Evolutionary conservation across 139 green algal genomes (phyloP).

Genomic region (Pleodorina starrii): DNA sequence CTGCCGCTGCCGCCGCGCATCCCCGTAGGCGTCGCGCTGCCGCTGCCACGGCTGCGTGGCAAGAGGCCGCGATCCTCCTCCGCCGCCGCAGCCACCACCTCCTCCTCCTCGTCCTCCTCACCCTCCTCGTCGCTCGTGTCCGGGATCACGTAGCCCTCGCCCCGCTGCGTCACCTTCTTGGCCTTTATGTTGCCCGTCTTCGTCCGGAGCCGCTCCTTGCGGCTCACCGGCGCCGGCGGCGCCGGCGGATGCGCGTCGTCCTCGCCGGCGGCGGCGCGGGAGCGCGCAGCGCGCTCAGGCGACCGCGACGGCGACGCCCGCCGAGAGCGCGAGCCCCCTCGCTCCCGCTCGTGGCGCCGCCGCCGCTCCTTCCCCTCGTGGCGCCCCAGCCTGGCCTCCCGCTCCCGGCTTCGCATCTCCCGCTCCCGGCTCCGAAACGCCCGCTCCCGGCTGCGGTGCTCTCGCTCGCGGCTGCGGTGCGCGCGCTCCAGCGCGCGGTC

Average conservation of each 20-base stretch:
- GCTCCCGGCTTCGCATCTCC: constrained; percentile 36
- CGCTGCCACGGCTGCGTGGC: neutral
- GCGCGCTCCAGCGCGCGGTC: neutral
- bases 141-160: constrained; percentile 1
- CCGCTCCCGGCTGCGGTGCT: constrained; percentile 23
- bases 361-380: neutral
- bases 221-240: neutral
- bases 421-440: constrained; percentile 33
- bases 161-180: constrained; percentile 33
- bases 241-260: too few species aligned
- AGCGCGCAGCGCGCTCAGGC: too few species aligned
- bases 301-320: too few species aligned
- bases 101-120: too few species aligned
- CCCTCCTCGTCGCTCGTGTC: constrained; percentile 29
- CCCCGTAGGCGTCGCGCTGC: too few species aligned
- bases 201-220: constrained; percentile 30
- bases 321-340: too few species aligned
- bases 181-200: constrained; percentile 44
- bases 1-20: neutral
- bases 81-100: too few species aligned
- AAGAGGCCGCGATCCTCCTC: neutral
- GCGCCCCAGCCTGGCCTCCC: constrained; percentile 2
- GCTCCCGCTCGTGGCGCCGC: neutral
- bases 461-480: constrained; percentile 31
- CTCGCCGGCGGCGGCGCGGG: too few species aligned